Base-by-base conservation (phyloP, 2,329 filamentous ascomycete genomes). In the Venturiaceae sp. region DNA sequence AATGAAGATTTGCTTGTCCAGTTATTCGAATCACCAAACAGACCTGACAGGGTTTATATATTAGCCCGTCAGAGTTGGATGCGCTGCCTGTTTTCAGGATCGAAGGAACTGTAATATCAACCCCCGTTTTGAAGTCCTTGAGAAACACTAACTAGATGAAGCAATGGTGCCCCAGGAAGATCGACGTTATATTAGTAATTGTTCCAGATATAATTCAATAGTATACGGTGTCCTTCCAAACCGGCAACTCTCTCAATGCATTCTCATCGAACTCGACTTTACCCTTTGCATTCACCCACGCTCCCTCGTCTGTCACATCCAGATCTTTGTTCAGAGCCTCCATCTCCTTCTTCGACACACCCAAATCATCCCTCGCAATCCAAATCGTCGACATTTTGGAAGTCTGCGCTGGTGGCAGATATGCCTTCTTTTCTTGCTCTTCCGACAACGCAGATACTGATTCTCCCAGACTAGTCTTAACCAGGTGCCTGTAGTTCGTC, bases 361-460 rank as follows among this genome's bases (percentile, higher is more conserved):
- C 75, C 65, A 74, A 68, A 13, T 70, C 68, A 60, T 79, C 76
- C 16, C 65, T 65, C 1, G 75, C 73, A 19, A 78, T 73, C 76
- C 76, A 79, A 19, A 78, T 58, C n/a, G 72, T 71, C 2, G 75
- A 75, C 1, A 70, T 73, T 50, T 73, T 70, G 14, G 68, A 70
- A 0, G 71, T 57, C n/a, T 60, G 28, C 23, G 62, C 59, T 2
- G 63, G 62, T n/a, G 62, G 55, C 23, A 28, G 21, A 19, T 30
- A 62, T 34, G 61, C 56, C 26, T 53, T 53, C 6, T 68, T 13
- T n/a, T 33, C 53, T 34, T 44, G 28, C 16, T 58, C 54, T 66
- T 37, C 60, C 60, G 26, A 71, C 59, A 64, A 70, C 21, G n/a
- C 26, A 1, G 53, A 13, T 9, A 52, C 34, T 9, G 33, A 28